These are phyloP conservation scores for Curvularia sp. DNA, from an alignment of 2,329 filamentous ascomycete genomes.

Conservation along the genomic window DNA sequence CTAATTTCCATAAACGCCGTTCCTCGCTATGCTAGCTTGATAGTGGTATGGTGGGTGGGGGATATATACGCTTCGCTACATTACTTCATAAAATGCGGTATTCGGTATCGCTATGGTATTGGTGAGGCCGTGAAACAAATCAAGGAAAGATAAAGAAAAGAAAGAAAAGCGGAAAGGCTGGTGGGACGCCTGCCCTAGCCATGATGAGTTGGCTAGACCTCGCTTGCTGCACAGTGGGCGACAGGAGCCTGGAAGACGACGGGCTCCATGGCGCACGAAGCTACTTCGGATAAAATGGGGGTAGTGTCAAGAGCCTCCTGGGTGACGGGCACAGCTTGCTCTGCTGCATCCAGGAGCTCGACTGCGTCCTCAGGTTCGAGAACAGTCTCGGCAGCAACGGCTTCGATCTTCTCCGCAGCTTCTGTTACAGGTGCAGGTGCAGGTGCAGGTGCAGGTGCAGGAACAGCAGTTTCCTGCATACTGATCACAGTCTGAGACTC, in stretches of 20 bases:
- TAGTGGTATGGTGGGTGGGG: background rate
- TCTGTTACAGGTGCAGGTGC: slow-evolving; percentile 3
- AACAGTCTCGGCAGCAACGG: background rate
- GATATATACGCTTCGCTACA: slow-evolving; percentile 8
- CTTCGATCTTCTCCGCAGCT: background rate
- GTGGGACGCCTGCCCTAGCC: background rate
- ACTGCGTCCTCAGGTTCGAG: slow-evolving; percentile 1
- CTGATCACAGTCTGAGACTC: slow-evolving; percentile 19
- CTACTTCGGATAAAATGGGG: background rate
- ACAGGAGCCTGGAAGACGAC: slow-evolving; percentile 6
- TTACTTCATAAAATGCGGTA: slow-evolving; percentile 9
- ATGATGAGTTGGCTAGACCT: background rate
- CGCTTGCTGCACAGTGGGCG: slow-evolving; percentile 5
- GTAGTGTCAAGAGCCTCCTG: background rate
- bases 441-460: background rate
- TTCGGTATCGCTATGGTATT: background rate
- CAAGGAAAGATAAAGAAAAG: background rate
- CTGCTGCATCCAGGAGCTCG: slow-evolving; percentile 1
- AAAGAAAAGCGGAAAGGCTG: background rate
- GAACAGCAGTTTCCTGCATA: slow-evolving; percentile 11
- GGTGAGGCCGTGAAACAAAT: background rate
- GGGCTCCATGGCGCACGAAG: slow-evolving; percentile 7
- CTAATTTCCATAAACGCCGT: slow-evolving; percentile 4
- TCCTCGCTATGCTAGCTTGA: slow-evolving; percentile 1
- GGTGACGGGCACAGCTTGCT: background rate